Evolutionary conservation across 2,329 filamentous ascomycete species (phyloP), one percentile per base, ranked within the genome.

Genomic region (Colletotrichum neosansevieriae): DNA sequence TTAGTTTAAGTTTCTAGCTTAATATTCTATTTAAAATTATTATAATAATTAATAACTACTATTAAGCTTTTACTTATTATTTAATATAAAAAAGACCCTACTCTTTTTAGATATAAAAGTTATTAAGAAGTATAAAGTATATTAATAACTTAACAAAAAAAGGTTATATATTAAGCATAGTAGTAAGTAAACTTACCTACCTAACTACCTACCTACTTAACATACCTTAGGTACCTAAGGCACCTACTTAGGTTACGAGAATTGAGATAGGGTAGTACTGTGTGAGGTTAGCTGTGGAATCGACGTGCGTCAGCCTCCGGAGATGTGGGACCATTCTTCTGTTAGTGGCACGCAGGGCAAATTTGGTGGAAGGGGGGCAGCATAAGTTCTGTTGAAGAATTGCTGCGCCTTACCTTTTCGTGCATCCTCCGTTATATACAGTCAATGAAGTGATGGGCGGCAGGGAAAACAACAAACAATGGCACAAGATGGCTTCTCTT

Each of bases 311-410:
- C 29, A 7, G 29, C 29, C 29, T 29, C 6, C 9, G 29, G 29
- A 9, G 6, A n/a, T 58, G 54, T 59, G 44, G 54, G 44, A 40
- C 36, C 9, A 9, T 19, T 19, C 38, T 12, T 15, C 34, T 40
- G 32, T 59, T 21, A 54, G 54, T 58, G 54, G 45, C 21, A 36
- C 36, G 62, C 36, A 60, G 36, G 24, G 19, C 34, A 47, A 51
- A 32, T 42, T 13, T 15, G 19, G 45, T 19, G n/a, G 42, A 24
- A 42, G 34, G 17, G 21, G 6, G 10, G 6, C 45, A 53, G 24
- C 15, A 19, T 9, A 7, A 29, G 29, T 29, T 32, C 54, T 42
- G 34, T 38, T 54, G 51, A 54, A 54, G 51, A 21, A 54, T 54
- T 19, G 12, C 29, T 34, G 32, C 50, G 50, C 29, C 51, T 13